These are phyloP conservation scores for Cladosporium sp. DNA, from an alignment of 2,329 filamentous ascomycete species.

Conservation along the genomic window DNA sequence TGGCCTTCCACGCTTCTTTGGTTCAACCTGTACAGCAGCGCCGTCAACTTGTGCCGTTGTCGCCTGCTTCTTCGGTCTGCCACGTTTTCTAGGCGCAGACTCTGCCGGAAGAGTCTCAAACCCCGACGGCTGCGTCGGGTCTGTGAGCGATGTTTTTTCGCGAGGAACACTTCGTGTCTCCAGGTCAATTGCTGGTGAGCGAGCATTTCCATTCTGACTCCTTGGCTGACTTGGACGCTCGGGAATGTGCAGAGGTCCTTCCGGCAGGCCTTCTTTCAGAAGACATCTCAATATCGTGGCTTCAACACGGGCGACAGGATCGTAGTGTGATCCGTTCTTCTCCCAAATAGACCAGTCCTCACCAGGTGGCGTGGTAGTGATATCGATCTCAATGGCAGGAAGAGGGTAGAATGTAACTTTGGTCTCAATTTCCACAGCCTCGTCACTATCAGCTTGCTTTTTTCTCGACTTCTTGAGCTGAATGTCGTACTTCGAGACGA, in stretches of 20 bases:
- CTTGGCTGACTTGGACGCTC: conserved; percentile 1
- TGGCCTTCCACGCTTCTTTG: conserved; percentile 7
- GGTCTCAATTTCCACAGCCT: conserved; percentile 14
- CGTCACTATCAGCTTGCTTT: conserved; percentile 21
- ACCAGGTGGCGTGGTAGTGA: conserved; percentile 16
- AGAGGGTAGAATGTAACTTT: conserved; percentile 37
- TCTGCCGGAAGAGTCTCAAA: background rate
- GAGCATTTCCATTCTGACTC: conserved; percentile 1
- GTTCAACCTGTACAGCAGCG: background rate
- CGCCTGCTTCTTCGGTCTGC: background rate
- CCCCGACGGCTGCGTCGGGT: background rate
- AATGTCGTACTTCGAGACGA: conserved; percentile 26
- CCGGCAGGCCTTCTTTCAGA: conserved; percentile 27
- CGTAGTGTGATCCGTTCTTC: conserved; percentile 30
- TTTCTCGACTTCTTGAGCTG: conserved; percentile 26
- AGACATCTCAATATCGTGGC: conserved; percentile 34
- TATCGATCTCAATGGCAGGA: conserved; percentile 25
- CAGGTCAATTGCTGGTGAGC: background rate
- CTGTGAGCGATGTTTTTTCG: background rate
- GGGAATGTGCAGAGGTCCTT: conserved; percentile 6
- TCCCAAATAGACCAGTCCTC: conserved; percentile 29
- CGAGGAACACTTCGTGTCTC: background rate
- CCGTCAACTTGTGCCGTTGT: background rate
- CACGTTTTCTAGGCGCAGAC: background rate
- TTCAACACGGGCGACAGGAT: conserved; percentile 31